phyloP scores from a whole-genome alignment of 345 rosid species.

The Lagerstroemia speciosa region DNA sequence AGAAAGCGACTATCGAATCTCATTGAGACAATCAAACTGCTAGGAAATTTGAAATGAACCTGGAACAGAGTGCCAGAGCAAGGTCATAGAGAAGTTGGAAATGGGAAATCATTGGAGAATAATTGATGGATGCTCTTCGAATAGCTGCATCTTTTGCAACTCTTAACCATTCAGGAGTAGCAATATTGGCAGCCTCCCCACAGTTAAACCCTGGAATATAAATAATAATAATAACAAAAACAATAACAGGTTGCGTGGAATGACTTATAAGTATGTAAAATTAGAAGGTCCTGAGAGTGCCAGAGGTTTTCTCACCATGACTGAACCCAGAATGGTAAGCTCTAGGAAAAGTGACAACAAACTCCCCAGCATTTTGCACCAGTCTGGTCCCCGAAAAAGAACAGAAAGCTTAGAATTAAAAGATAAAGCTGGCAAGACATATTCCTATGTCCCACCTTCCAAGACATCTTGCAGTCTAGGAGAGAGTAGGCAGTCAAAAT shows the following conservation, averaged over 20 bases:
- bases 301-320: conserved; percentile 56
- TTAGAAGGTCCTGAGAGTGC: not conserved
- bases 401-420: not conserved
- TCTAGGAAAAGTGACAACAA: conserved; percentile 94
- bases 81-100: conserved; percentile 95
- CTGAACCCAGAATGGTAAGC: conserved; percentile 99
- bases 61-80: conserved; percentile 66
- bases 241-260: not conserved
- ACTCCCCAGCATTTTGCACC: conserved; percentile 92
- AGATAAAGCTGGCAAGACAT: too few species aligned
- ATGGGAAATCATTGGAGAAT: conserved; percentile 99
- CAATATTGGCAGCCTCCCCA: conserved; percentile 98
- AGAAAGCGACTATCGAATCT: not conserved
- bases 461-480: too few species aligned
- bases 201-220: conserved; percentile 65
- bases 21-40: not conserved
- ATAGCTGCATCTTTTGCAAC: conserved; percentile 89
- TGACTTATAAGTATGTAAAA: too few species aligned
- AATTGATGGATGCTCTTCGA: conserved; percentile 94
- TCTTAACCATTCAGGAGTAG: conserved; percentile 86
- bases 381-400: conserved; percentile 35
- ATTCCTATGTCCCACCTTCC: too few species aligned
- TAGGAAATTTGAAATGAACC: conserved; percentile 32
- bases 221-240: too few species aligned
- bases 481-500: too few species aligned